phyloP scores from a whole-genome alignment of 495 filamentous ascomycete genomes.

The Cudoniella acicularis region DNA sequence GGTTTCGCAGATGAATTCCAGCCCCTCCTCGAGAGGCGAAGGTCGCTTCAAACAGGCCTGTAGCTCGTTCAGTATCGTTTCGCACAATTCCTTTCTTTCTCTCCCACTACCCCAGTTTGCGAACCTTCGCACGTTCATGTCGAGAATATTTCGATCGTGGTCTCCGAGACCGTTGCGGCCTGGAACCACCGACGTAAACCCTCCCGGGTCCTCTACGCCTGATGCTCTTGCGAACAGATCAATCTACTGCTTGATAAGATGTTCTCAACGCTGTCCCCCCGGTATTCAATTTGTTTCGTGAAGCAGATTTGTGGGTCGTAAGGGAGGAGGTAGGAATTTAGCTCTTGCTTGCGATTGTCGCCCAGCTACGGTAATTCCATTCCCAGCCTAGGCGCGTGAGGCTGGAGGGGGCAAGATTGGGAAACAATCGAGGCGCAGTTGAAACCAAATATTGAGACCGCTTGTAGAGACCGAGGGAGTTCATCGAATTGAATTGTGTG shows the following conservation, averaged over 20 bases:
- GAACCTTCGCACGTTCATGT: background rate
- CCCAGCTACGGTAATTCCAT: background rate
- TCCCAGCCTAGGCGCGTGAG: background rate
- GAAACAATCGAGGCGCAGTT: background rate
- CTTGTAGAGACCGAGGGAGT: background rate
- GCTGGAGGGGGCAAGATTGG: background rate
- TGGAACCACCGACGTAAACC: too few relatives aligned
- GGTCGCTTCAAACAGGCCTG: background rate
- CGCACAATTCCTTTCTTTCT: background rate
- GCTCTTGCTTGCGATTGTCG: background rate
- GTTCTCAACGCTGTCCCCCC: too few relatives aligned
- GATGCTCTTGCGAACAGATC: background rate
- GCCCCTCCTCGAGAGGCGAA: background rate
- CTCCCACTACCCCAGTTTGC: background rate
- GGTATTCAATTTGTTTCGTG: background rate
- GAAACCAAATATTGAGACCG: background rate
- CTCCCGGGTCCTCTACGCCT: background rate
- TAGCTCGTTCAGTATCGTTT: background rate
- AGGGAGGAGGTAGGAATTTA: background rate
- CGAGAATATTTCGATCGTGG: background rate
- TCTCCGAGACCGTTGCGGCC: too few relatives aligned
- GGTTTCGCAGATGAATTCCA: constrained; percentile 6
- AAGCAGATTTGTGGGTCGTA: background rate
- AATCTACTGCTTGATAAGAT: too few relatives aligned
- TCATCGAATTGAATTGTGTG: background rate